A percentile compares a stretch with the other conserved stretches of the same genome.
Conservation (phyloP, 176 grass and related monocot genomes). For the Carex myosuroides region DNA sequence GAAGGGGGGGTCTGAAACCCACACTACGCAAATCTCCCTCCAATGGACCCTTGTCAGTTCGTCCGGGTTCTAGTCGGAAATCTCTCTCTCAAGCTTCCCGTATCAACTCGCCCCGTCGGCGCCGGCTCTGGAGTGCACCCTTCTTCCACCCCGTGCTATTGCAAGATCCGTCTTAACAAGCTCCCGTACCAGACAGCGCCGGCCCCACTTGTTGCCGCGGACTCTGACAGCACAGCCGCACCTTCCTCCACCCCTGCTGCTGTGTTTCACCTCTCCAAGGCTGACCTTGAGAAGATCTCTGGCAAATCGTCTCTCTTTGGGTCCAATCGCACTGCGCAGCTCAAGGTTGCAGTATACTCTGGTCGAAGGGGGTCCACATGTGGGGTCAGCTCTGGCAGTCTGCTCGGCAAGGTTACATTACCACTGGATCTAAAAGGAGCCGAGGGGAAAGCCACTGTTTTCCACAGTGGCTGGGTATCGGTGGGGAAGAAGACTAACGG, state of each 20-base stretch:
- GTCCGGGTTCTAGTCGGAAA: slow-evolving; percentile 88
- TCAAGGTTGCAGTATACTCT: slow-evolving; percentile 76
- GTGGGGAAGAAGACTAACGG: slow-evolving; percentile 40
- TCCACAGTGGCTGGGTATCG: slow-evolving; percentile 68
- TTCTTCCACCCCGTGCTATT: slow-evolving; percentile 54
- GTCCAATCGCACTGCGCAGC: slow-evolving; percentile 3
- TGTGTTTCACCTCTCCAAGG: slow-evolving; percentile 64
- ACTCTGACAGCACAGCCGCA: slow-evolving; percentile 17
- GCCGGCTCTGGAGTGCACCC: slow-evolving; percentile 62
- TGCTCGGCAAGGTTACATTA: slow-evolving; percentile 65
- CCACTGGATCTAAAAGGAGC: slow-evolving; percentile 70
- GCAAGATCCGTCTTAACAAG: slow-evolving; percentile 76
- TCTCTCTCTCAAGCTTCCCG: slow-evolving; percentile 64
- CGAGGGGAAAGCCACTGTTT: slow-evolving; percentile 30
- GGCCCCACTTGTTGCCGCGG: slow-evolving; percentile 32
- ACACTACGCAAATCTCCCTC: not conserved
- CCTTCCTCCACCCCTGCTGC: slow-evolving; percentile 34
- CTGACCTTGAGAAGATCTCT: slow-evolving; percentile 45
- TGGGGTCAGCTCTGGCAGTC: slow-evolving; percentile 42
- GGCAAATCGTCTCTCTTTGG: slow-evolving; percentile 62
- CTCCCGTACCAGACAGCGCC: slow-evolving; percentile 39
- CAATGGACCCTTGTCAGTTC: slow-evolving; percentile 94
- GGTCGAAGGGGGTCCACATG: slow-evolving; percentile 46
- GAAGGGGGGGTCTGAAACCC: not conserved
- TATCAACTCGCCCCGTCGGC: slow-evolving; percentile 19